A percentile compares a stretch with the other conserved stretches of the same genome.
Conservation (phyloP, 2,329 filamentous ascomycete species). For the Xenoacremonium recifei region DNA sequence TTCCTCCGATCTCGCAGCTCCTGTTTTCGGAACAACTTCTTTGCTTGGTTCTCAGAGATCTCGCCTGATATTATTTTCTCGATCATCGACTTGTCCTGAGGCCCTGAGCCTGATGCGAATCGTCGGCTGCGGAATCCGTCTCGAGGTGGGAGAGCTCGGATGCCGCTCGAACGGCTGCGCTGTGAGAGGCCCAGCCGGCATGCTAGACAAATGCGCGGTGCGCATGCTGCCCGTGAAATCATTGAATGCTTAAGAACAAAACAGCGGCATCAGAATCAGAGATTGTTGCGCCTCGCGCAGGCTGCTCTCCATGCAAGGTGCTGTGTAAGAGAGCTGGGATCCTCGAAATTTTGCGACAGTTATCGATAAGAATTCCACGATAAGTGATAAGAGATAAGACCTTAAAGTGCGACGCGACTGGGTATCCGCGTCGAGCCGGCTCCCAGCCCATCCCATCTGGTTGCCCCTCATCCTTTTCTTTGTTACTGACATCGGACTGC, state of each 20-base stretch:
- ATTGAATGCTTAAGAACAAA: slow-evolving; percentile 25
- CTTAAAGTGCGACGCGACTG: slow-evolving; percentile 9
- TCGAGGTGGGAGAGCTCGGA: slow-evolving; percentile 10
- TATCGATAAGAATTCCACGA: slow-evolving; percentile 5
- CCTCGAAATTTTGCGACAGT: slow-evolving; percentile 21
- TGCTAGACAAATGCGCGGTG: slow-evolving; percentile 33
- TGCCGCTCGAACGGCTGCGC: slow-evolving; percentile 13
- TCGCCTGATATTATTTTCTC: slow-evolving; percentile 20
- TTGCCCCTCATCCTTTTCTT: too few relatives aligned
- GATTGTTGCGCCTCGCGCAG: too few relatives aligned
- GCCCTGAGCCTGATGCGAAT: slow-evolving; percentile 22
- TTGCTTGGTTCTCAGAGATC: neutral
- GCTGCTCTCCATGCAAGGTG: too few relatives aligned
- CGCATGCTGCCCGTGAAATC: slow-evolving; percentile 33
- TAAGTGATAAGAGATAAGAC: slow-evolving; percentile 25
- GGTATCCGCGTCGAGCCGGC: too few relatives aligned
- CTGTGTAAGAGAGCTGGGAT: neutral
- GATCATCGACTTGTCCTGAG: slow-evolving; percentile 20
- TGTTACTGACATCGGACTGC: too few relatives aligned
- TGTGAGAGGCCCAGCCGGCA: slow-evolving; percentile 31
- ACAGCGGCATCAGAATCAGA: too few relatives aligned
- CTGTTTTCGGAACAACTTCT: neutral
- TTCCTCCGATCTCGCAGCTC: neutral
- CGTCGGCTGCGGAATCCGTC: slow-evolving; percentile 13
- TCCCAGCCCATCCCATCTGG: too few relatives aligned